Evolutionary conservation across 805 yeast genomes (phyloP).

Genomic region (Saturnispora gosingensis): DNA sequence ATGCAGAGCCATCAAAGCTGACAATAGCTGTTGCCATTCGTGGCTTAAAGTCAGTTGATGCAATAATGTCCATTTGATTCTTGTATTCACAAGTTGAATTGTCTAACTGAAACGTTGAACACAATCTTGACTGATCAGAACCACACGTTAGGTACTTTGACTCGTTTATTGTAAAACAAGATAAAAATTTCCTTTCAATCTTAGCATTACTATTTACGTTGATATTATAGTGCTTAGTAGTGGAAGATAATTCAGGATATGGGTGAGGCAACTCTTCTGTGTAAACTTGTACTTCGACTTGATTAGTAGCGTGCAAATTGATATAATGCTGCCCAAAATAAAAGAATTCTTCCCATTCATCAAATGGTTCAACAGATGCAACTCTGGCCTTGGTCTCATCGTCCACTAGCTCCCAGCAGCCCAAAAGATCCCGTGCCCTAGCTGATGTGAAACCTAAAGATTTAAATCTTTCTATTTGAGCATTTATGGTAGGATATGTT

Average conservation of each 20-base stretch:
- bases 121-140: constrained; percentile 28
- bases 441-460: constrained; percentile 37
- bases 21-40: constrained; percentile 7
- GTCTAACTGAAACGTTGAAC: constrained; percentile 14
- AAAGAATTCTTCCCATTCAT: constrained; percentile 77
- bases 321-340: constrained; percentile 69
- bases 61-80: background rate
- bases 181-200: constrained; percentile 35
- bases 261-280: constrained; percentile 1
- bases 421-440: constrained; percentile 45
- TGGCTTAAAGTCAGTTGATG: constrained; percentile 5
- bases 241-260: background rate
- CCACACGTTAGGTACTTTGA: constrained; percentile 31
- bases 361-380: constrained; percentile 54
- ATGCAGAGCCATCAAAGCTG: background rate
- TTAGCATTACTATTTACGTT: background rate
- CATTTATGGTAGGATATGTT: constrained; percentile 40
- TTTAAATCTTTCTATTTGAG: constrained; percentile 38
- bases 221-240: background rate
- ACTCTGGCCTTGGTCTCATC: constrained; percentile 34
- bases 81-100: background rate
- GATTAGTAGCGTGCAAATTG: constrained; percentile 53
- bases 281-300: constrained; percentile 10
- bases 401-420: constrained; percentile 47
- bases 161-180: constrained; percentile 9